A percentile compares a stretch with the other conserved stretches of the same genome.
phyloP scores from a whole-genome alignment of 1,284 basidiomycete genomes.

The Bondarzewia mesenterica region DNA sequence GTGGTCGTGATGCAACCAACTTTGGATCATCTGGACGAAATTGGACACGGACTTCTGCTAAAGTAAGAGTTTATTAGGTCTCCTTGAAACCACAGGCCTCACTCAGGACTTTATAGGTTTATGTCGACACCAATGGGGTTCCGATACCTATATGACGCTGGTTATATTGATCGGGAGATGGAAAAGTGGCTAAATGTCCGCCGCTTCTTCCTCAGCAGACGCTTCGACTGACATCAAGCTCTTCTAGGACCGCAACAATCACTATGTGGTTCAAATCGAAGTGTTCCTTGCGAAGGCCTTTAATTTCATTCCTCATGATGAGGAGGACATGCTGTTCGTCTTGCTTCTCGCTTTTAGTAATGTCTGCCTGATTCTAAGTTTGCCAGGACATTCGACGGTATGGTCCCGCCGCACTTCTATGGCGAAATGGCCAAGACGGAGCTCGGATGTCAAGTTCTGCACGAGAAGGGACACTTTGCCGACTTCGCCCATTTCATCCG shows the following conservation, averaged over 20 bases:
- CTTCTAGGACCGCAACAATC: conserved; percentile 72
- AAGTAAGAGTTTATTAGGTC: conserved; percentile 44
- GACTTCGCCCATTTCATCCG: conserved; percentile 91
- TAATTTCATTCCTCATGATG: conserved; percentile 46
- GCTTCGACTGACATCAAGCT: conserved; percentile 6
- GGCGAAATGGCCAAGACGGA: conserved; percentile 96
- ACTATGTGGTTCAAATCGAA: conserved; percentile 85
- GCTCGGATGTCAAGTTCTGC: conserved; percentile 85
- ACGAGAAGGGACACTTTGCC: conserved; percentile 85
- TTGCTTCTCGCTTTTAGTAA: not conserved
- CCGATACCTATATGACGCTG: conserved; percentile 82
- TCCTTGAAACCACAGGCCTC: too few species aligned
- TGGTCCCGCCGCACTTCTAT: conserved; percentile 93
- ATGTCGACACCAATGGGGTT: conserved; percentile 94
- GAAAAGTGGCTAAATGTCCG: conserved; percentile 91
- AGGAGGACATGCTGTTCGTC: conserved; percentile 51
- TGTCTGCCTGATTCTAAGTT: not conserved
- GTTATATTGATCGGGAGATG: conserved; percentile 92
- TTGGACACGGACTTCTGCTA: conserved; percentile 82
- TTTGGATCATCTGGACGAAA: conserved; percentile 90
- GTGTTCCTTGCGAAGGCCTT: conserved; percentile 78
- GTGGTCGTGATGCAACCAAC: conserved; percentile 94
- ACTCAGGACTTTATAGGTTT: conserved; percentile 69
- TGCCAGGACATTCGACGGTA: conserved; percentile 71
- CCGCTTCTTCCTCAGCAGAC: not conserved